Conservation (phyloP, 148 eudicot species). For the Rhododendron griersonianum region DNA sequence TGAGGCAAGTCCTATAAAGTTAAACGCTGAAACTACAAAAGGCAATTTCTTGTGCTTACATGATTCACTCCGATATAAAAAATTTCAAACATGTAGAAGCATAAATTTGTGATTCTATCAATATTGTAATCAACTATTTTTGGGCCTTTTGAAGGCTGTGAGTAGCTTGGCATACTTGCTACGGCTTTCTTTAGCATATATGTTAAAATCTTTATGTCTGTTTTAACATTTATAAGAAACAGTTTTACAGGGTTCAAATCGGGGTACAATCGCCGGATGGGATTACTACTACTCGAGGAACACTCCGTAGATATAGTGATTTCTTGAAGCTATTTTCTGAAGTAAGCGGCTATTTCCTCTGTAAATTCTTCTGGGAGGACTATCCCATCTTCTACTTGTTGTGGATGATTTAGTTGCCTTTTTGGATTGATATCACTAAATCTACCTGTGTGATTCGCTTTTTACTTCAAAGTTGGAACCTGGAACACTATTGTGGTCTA, state of each 20-base stretch:
- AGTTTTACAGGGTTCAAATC: constrained; percentile 95
- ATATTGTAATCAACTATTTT: neutral
- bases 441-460: neutral
- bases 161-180: neutral
- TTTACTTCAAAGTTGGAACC: neutral
- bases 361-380: neutral
- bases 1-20: neutral
- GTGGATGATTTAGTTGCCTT: neutral
- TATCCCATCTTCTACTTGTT: neutral
- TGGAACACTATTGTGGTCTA: neutral
- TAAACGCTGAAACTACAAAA: neutral
- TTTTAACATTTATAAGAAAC: constrained; percentile 42
- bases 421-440: neutral
- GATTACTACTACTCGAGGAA: constrained; percentile 60
- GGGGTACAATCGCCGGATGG: constrained; percentile 93
- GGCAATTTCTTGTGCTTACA: neutral
- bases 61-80: neutral
- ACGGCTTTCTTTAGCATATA: neutral
- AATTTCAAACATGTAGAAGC: neutral
- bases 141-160: neutral
- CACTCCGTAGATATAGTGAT: constrained; percentile 79
- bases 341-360: constrained; percentile 34
- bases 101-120: neutral
- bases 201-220: neutral
- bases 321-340: constrained; percentile 79